A percentile compares a stretch with the other conserved stretches of the same genome.
These are phyloP conservation scores for Forsythia viridissima DNA, from an alignment of 257 asterid genomes.

Conservation along the genomic window DNA sequence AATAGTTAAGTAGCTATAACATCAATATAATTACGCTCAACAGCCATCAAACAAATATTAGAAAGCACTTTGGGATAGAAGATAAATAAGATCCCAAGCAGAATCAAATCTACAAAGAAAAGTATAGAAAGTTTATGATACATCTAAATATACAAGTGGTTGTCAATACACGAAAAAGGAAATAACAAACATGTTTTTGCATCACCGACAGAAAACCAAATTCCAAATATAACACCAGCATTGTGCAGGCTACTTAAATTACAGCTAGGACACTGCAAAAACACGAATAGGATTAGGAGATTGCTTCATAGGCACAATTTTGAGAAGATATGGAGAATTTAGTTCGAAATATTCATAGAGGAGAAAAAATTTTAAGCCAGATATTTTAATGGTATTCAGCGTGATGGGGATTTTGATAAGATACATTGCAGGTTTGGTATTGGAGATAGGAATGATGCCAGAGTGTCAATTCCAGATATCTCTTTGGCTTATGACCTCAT, in stretches of 20 bases:
- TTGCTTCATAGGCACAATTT: background rate
- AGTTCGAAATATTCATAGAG: background rate
- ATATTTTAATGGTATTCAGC: background rate
- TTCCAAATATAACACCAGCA: constrained; percentile 7
- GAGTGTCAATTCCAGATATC: background rate
- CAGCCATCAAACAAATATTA: background rate
- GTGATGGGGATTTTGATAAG: background rate
- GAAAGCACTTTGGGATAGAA: background rate
- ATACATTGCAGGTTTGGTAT: background rate
- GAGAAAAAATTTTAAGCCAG: background rate
- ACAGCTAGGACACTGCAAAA: background rate
- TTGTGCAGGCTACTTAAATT: constrained; percentile 2
- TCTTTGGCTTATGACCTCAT: background rate
- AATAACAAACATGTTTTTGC: background rate
- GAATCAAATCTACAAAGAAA: background rate
- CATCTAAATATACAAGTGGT: background rate
- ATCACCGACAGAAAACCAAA: background rate
- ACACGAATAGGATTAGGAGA: background rate
- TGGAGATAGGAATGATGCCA: background rate
- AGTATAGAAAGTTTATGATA: background rate
- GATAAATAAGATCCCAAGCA: background rate
- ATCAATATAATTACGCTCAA: background rate
- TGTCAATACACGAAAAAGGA: background rate
- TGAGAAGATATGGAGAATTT: background rate
- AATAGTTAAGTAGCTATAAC: background rate